Evolutionary conservation across 192 early-diverging fungal species (phyloP).

Genomic region (Spinellus fusiger): DNA sequence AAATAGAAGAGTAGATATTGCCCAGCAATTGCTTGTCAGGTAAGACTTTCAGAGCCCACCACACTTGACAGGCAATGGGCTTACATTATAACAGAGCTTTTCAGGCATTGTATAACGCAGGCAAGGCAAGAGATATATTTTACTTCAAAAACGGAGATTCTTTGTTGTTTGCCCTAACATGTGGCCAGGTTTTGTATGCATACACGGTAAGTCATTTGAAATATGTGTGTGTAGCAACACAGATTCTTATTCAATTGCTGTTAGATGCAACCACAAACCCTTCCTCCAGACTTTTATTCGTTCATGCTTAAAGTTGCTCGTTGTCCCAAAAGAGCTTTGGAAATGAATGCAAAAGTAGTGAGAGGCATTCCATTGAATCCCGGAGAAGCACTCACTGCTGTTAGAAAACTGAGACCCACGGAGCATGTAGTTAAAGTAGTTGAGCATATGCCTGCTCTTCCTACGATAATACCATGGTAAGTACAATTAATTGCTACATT

Average conservation of each 20-base stretch:
- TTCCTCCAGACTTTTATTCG: constrained; percentile 49
- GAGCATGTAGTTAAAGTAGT: constrained; percentile 33
- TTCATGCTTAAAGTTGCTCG: constrained; percentile 64
- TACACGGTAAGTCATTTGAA: constrained; percentile 45
- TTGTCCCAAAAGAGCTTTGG: constrained; percentile 46
- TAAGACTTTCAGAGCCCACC: constrained; percentile 10
- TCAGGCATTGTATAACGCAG: constrained; percentile 51
- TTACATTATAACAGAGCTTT: constrained; percentile 31
- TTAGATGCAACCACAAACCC: constrained; percentile 51
- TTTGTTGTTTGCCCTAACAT: constrained; percentile 45
- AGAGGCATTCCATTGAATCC: constrained; percentile 37
- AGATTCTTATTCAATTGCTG: background rate
- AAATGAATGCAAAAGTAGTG: constrained; percentile 51
- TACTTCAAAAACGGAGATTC: constrained; percentile 50
- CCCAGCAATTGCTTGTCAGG: constrained; percentile 56
- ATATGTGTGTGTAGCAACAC: background rate
- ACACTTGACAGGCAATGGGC: background rate
- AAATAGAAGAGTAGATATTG: constrained; percentile 46
- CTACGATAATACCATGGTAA: constrained; percentile 52
- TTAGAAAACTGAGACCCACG: constrained; percentile 35
- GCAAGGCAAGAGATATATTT: constrained; percentile 46
- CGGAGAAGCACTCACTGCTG: constrained; percentile 21
- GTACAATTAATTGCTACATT: background rate
- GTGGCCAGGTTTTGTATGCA: constrained; percentile 50
- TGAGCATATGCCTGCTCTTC: constrained; percentile 29